Evolutionary conservation across 768 basidiomycete genomes (phyloP).

Genomic region (Rubroboletus pulcherrimus): DNA sequence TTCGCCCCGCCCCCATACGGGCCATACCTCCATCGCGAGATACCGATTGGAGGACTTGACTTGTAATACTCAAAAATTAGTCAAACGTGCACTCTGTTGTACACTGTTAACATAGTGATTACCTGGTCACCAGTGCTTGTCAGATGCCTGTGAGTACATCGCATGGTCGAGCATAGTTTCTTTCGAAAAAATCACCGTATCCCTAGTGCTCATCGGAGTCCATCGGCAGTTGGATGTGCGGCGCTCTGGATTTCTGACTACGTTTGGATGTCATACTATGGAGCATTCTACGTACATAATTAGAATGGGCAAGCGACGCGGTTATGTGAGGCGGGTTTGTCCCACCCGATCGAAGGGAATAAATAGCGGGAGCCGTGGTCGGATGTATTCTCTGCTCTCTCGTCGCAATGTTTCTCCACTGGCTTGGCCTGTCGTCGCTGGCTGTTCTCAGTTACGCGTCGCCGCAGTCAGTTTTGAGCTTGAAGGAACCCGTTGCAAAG

Average conservation of each 20-base stretch:
- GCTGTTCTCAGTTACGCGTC: conserved; percentile 13
- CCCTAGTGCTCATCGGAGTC: no score
- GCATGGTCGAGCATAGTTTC: neutral
- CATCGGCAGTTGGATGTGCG: no score
- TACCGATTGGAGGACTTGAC: conserved; percentile 24
- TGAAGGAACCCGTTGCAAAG: neutral
- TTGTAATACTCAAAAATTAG: neutral
- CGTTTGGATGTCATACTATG: no score
- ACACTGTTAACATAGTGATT: neutral
- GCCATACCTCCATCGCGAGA: conserved; percentile 26
- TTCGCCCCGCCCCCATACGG: no score
- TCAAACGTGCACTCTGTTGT: neutral
- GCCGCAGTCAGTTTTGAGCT: conserved; percentile 18
- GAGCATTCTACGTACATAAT: no score
- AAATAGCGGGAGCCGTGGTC: neutral
- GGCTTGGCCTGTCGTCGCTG: conserved; percentile 18
- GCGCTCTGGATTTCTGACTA: no score
- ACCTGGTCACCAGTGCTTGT: neutral
- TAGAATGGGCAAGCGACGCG: no score
- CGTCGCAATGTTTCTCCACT: conserved; percentile 7
- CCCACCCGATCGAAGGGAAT: neutral
- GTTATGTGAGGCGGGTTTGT: no score
- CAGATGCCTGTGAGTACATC: neutral
- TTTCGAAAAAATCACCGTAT: no score
- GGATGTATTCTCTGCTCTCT: neutral